Base-by-base conservation (phyloP, 768 basidiomycete species). In the Candolleomyces efflorescens region DNA sequence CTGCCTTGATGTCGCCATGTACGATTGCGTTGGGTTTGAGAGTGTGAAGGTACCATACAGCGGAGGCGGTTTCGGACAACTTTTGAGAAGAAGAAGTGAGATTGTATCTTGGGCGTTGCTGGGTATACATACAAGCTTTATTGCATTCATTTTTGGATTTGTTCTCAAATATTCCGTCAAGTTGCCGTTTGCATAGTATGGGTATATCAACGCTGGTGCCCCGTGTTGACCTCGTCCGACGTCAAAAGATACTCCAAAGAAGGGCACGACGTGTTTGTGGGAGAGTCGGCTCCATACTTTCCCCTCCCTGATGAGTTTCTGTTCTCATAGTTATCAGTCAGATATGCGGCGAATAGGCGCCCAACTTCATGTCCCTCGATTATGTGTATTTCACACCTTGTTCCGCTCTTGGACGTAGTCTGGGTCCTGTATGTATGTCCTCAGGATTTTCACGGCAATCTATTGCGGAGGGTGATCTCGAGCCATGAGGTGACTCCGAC, bases 1-100 rank as follows among this genome's bases (percentile, higher is more conserved):
- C 71, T 4, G 72, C 73, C 64, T 75, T 76, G 26, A 76, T 62
- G 44, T 77, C 75, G 13, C 71, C 75, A 26, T 76, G 75, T 18
- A 74, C 56, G 4, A 75, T 55, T 11, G 59, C 17, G 23, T 54
- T 43, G 3, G 66, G 64, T 22, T 51, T 53, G 9, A 53, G 45
- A 18, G 46, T 41, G 53, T 65, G 67, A 3, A 67, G 44, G 26
- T 66, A 64, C 23, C 27, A 53, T 45, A 66, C 36, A 27, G 60
- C 65, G 13, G 60, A 45, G 3, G 62, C 58, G 10, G 61, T 51
- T 54, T 65, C 57, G 10, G 39, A 54, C 58, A 20, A 58, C 39
- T 62, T 64, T 17, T 12, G 22, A 23, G 12, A 44, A 11, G 10
- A 26, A 24, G 39, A 17, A 27, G 15, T 48, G 0, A 32, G 11